Conservation (phyloP, 108 stramenopile species). For the Cyclotella kingstonii region DNA sequence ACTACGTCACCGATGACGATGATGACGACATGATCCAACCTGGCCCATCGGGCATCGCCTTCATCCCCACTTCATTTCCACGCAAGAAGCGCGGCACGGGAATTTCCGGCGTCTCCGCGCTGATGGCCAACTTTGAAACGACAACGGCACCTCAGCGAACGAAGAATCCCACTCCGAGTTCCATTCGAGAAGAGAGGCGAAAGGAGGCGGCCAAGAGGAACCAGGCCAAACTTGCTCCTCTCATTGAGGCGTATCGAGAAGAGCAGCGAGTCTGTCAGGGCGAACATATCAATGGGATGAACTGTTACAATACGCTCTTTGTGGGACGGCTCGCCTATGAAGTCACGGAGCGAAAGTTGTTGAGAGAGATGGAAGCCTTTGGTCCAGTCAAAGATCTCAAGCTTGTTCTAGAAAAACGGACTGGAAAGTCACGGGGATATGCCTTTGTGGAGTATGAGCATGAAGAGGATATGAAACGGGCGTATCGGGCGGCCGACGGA, state of each 20-base stretch:
- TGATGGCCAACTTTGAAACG: constrained; percentile 63
- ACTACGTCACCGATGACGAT: too few relatives aligned
- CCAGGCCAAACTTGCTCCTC: constrained; percentile 41
- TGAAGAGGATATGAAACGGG: constrained; percentile 87
- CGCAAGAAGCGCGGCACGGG: constrained; percentile 25
- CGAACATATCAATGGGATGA: constrained; percentile 77
- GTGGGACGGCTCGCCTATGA: constrained; percentile 93
- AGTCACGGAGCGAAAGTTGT: constrained; percentile 91
- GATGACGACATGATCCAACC: too few relatives aligned
- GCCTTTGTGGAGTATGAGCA: constrained; percentile 95
- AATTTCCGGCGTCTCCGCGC: constrained; percentile 52
- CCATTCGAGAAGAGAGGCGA: constrained; percentile 42
- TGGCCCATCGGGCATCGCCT: constrained; percentile 14
- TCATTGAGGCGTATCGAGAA: constrained; percentile 67
- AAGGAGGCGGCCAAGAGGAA: constrained; percentile 24
- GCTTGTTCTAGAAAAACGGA: constrained; percentile 57
- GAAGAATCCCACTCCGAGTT: constrained; percentile 55
- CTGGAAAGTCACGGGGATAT: constrained; percentile 73
- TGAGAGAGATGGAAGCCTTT: constrained; percentile 90
- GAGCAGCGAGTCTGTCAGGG: constrained; percentile 61
- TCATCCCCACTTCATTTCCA: constrained; percentile 35
- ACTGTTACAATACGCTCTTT: constrained; percentile 95
- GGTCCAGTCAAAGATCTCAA: constrained; percentile 89
- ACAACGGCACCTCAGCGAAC: constrained; percentile 53
- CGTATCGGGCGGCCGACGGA: constrained; percentile 88